Percentiles rank a stretch among this genome's conserved stretches.
phyloP scores from a whole-genome alignment of 495 filamentous ascomycete genomes.

The Penicillium pulvis region DNA sequence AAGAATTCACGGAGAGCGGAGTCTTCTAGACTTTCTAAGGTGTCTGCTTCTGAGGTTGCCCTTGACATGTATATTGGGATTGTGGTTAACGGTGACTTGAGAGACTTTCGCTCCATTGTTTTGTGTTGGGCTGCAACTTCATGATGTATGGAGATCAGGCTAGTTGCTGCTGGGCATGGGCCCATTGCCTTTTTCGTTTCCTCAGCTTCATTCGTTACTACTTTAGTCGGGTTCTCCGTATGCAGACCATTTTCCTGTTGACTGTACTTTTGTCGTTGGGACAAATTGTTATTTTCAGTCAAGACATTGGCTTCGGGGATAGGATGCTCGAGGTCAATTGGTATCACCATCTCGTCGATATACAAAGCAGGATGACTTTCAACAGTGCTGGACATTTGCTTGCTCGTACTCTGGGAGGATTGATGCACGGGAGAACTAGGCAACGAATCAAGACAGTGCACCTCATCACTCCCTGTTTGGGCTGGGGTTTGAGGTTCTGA shows the following conservation, averaged over 20 bases:
- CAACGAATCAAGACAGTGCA: not conserved
- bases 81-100: constrained; percentile 27
- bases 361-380: constrained; percentile 22
- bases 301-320: constrained; percentile 15
- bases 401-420: not conserved
- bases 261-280: constrained; percentile 14
- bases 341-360: constrained; percentile 20
- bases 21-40: not conserved
- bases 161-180: not conserved
- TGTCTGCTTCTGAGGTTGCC: not conserved
- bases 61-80: constrained; percentile 29
- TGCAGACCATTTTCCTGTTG: constrained; percentile 1
- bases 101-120: not conserved
- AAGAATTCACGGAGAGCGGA: constrained; percentile 19
- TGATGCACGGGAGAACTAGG: not conserved
- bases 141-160: not conserved
- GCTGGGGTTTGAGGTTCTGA: not conserved
- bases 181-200: not conserved
- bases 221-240: not conserved
- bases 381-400: not conserved
- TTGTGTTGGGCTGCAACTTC: not conserved
- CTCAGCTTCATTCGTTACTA: not conserved
- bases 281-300: constrained; percentile 31
- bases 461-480: not conserved
- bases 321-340: not conserved